phyloP scores from a whole-genome alignment of 345 rosid species.

The Eutrema yunnanense region DNA sequence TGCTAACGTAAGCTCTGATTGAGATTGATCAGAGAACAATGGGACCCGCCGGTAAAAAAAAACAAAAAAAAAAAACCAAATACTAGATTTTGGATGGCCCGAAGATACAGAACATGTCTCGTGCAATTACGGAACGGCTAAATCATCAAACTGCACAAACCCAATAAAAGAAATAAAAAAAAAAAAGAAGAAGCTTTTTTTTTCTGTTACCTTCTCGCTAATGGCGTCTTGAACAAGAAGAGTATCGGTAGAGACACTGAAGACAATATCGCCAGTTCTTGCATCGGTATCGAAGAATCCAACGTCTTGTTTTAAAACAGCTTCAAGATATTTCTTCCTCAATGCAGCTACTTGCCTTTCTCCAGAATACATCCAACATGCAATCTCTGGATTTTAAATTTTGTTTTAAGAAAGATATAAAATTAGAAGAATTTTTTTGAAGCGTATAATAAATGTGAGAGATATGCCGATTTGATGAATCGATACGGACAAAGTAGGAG shows the following conservation, averaged over 20 bases:
- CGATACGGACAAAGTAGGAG: conserved; percentile 33
- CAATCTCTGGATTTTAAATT: conserved; percentile 53
- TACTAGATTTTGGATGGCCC: conserved; percentile 15
- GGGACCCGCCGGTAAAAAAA: conserved; percentile 44
- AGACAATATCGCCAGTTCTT: conserved; percentile 95
- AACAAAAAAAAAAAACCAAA: not conserved
- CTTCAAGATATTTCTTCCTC: conserved; percentile 92
- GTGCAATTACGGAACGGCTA: conserved; percentile 6
- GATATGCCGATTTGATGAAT: conserved; percentile 24
- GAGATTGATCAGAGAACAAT: conserved; percentile 20
- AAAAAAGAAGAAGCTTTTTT: not conserved
- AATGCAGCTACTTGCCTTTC: conserved; percentile 90
- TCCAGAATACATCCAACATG: conserved; percentile 99
- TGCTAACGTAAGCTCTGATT: conserved; percentile 22
- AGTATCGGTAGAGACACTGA: conserved; percentile 97
- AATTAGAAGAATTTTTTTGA: not conserved
- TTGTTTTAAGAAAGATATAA: not conserved
- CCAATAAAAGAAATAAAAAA: not conserved
- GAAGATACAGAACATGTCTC: not conserved
- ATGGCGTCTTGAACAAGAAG: conserved; percentile 99
- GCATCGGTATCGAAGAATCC: conserved; percentile 99
- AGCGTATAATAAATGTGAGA: conserved; percentile 20
- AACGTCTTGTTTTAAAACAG: conserved; percentile 94
- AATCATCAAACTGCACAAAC: not conserved
- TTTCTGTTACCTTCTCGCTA: conserved; percentile 71